Evolutionary conservation across 2,329 filamentous ascomycete genomes (phyloP).

Genomic region (Paecilomyces dactylethromorphus): DNA sequence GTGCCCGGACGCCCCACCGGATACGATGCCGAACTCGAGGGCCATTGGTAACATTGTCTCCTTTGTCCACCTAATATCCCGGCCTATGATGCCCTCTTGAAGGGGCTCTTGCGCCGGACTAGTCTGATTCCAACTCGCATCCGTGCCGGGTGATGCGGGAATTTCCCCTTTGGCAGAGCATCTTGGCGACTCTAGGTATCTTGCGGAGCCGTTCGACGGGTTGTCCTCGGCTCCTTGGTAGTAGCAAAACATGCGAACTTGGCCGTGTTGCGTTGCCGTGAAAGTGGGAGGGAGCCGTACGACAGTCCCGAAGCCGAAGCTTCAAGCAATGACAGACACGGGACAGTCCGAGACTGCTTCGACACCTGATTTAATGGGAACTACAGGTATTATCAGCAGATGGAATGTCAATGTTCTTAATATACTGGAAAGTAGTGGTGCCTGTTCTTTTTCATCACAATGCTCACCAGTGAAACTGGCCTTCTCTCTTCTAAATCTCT

Average conservation of each 20-base stretch:
- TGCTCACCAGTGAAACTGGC: not conserved
- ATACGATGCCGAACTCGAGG: not conserved
- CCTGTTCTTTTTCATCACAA: too few species aligned
- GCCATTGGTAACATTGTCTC: not conserved
- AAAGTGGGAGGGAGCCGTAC: not conserved
- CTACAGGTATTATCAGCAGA: not conserved
- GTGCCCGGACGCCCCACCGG: not conserved
- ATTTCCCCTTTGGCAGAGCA: not conserved
- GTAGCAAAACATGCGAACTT: not conserved
- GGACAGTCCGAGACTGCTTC: not conserved
- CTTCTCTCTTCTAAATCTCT: not conserved
- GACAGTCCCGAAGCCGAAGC: not conserved
- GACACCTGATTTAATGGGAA: not conserved
- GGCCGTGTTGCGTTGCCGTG: not conserved
- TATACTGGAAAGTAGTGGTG: not conserved
- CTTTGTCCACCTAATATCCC: not conserved
- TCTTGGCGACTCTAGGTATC: not conserved
- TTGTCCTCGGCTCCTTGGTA: not conserved
- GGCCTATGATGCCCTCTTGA: not conserved
- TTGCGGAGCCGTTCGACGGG: not conserved
- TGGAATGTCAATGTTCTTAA: not conserved
- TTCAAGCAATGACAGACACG: not conserved
- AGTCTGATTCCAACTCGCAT: not conserved
- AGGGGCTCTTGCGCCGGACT: not conserved
- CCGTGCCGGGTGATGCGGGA: not conserved